Evolutionary conservation across 768 basidiomycete species (phyloP).

Genomic region (Podaxis mareebaensis): DNA sequence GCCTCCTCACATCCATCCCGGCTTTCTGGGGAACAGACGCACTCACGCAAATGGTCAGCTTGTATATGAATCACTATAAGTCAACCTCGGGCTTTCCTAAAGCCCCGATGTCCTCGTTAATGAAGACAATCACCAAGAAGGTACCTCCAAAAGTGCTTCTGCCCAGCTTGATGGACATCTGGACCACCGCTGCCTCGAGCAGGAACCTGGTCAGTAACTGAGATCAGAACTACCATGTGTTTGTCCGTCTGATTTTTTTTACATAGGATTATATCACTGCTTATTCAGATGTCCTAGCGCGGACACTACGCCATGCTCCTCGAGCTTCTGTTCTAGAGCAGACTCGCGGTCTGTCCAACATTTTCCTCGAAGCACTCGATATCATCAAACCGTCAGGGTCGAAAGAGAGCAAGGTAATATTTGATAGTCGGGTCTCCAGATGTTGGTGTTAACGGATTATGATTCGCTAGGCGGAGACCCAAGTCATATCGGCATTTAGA

Average conservation of each 20-base stretch:
- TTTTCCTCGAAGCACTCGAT: conserved; percentile 81
- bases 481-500: conserved; percentile 71
- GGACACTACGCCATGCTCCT: conserved; percentile 62
- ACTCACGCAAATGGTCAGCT: conserved; percentile 51
- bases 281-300: conserved; percentile 72
- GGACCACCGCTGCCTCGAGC: conserved; percentile 38
- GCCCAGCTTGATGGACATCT: conserved; percentile 60
- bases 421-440: no score
- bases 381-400: conserved; percentile 33
- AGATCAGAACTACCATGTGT: background rate
- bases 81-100: conserved; percentile 32
- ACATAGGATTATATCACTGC: conserved; percentile 38
- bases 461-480: conserved; percentile 46
- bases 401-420: conserved; percentile 26
- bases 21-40: conserved; percentile 77
- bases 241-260: background rate
- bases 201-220: conserved; percentile 33
- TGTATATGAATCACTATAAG: conserved; percentile 51
- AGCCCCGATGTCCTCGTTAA: conserved; percentile 42
- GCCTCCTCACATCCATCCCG: conserved; percentile 74
- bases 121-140: conserved; percentile 70
- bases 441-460: background rate
- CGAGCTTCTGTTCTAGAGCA: conserved; percentile 66
- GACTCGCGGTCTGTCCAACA: conserved; percentile 67
- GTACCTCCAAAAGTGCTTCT: conserved; percentile 68